Evolutionary conservation across 345 rosid species (phyloP).

Genomic region (Gossypium thurberi): DNA sequence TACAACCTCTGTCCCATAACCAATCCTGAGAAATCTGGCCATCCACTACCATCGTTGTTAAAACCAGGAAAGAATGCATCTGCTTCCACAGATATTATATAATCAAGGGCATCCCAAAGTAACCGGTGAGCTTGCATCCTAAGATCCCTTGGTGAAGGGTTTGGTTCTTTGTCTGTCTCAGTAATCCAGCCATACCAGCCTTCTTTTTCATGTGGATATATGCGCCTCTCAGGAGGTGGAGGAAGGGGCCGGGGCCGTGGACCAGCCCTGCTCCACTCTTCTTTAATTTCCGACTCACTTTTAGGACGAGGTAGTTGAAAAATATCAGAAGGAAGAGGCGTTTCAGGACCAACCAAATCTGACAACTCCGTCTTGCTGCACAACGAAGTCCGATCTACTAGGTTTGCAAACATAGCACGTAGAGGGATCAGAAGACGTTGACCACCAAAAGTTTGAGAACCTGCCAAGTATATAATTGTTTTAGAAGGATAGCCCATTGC

Average conservation of each 20-base stretch:
- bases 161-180: constrained; percentile 74
- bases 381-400: constrained; percentile 70
- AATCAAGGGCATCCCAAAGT: constrained; percentile 97
- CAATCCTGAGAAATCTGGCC: constrained; percentile 94
- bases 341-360: constrained; percentile 78
- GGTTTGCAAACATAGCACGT: constrained; percentile 79
- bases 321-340: constrained; percentile 45
- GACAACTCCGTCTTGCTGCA: constrained; percentile 70
- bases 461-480: constrained; percentile 84
- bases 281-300: constrained; percentile 62
- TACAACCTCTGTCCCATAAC: constrained; percentile 97
- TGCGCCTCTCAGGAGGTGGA: constrained; percentile 94
- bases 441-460: constrained; percentile 94
- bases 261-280: constrained; percentile 89
- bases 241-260: constrained; percentile 98
- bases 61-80: constrained; percentile 92
- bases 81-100: constrained; percentile 76
- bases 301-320: constrained; percentile 42
- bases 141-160: constrained; percentile 65
- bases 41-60: constrained; percentile 71
- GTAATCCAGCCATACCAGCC: constrained; percentile 99
- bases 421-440: constrained; percentile 86
- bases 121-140: constrained; percentile 85
- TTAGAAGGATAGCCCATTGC: constrained; percentile 86
- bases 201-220: constrained; percentile 91